These are phyloP conservation scores for Claviceps sp. DNA, from an alignment of 2,329 filamentous ascomycete species.

Conservation along the genomic window DNA sequence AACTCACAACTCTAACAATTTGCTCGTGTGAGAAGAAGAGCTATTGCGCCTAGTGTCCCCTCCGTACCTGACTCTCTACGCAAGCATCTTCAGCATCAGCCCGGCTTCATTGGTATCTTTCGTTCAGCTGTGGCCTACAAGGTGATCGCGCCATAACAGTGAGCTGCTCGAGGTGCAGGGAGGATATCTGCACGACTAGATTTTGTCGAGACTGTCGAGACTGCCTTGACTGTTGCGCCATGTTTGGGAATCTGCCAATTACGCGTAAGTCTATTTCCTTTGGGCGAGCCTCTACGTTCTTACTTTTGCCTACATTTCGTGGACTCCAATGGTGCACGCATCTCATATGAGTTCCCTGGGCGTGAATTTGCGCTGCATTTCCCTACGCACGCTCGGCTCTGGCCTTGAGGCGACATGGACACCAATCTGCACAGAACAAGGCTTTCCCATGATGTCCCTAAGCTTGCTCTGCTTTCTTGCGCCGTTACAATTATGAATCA, in stretches of 20 bases:
- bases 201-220: not conserved
- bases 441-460: not conserved
- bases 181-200: not conserved
- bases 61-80: too few species aligned
- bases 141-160: too few species aligned
- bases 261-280: slow-evolving; percentile 21
- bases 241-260: slow-evolving; percentile 30
- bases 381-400: not conserved
- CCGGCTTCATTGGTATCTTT: not conserved
- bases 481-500: not conserved
- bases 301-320: not conserved
- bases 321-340: not conserved
- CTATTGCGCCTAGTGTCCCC: not conserved
- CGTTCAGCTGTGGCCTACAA: not conserved
- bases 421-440: not conserved
- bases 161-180: not conserved
- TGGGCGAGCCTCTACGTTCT: not conserved
- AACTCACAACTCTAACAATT: not conserved
- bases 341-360: not conserved
- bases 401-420: not conserved
- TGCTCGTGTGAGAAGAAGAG: too few species aligned
- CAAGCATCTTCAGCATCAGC: not conserved
- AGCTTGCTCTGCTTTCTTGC: not conserved
- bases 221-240: slow-evolving; percentile 12
- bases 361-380: not conserved